Base-by-base conservation (phyloP, 176 grass and related monocot species). In the Carex pumila region DNA sequence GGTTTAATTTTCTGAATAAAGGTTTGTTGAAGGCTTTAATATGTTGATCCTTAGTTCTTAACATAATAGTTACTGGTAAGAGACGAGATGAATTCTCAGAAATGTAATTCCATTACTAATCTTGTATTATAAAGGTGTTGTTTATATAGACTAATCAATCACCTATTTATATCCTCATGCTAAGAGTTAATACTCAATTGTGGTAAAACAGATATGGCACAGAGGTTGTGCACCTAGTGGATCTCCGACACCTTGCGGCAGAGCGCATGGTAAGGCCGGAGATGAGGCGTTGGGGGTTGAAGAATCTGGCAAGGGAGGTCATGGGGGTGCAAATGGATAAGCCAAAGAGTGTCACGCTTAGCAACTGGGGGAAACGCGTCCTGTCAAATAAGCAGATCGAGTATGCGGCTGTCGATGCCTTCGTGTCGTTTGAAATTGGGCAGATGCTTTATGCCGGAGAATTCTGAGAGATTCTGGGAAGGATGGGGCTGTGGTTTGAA, bases 321-420 rank as follows among this genome's bases (percentile, higher is more conserved):
- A 17, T 92, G 68, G 86, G 84, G 17, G 43, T 83, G 62, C 0
- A 36, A 11, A 31, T 92, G 57, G 45, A 47, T 43, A 92, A 94
- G 82, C 79, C 84, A 12, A 81, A 13, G 12, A 13, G 31, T 77
- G 84, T 93, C 13, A 91, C 60, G 54, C 65, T 92, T 83, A 88
- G 86, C 90, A 55, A 61, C 21, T 97, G 91, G 94, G 91, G 90
- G 25, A 82, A 72, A 1, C 19, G 14, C 32, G 0, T 3, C 13
- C 73, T 92, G 36, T 61, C 88, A n/a, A 18, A 8, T 0, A 41
- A 83, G 57, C 88, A 89, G 79, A 6, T 86, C 30, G 41, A 25
- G 84, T 83, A 89, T 81, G 87, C 87, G 25, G 84, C 82, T 64
- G 55, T 53, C 29, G 87, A 89, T 57, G 87, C 84, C 4, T 89